phyloP scores from a whole-genome alignment of 257 asterid species.

The Leptodermis oblonga region DNA sequence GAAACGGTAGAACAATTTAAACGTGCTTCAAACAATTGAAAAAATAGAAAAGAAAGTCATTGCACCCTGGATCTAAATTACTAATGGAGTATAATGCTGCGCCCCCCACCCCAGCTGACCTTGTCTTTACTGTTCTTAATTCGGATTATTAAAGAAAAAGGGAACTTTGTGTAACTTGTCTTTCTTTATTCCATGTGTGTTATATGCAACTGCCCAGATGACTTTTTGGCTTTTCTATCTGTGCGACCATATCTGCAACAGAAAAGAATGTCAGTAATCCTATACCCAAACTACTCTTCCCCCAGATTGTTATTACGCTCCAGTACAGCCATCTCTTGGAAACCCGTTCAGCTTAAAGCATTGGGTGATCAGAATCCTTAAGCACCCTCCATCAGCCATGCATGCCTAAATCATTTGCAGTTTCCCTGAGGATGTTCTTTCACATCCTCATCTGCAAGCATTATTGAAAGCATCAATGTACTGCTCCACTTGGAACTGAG shows the following conservation, averaged over 20 bases:
- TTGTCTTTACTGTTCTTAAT: neutral
- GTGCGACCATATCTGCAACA: neutral
- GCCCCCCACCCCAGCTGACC: too few species aligned
- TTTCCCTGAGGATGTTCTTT: neutral
- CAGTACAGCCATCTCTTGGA: neutral
- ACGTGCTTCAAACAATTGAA: neutral
- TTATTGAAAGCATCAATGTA: neutral
- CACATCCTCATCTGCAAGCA: neutral
- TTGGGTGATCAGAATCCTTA: neutral
- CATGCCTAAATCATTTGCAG: neutral
- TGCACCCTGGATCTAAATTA: neutral
- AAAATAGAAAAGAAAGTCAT: neutral
- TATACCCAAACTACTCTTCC: neutral
- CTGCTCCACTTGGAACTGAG: neutral
- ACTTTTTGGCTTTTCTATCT: neutral
- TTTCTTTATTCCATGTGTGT: neutral
- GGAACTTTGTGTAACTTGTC: neutral
- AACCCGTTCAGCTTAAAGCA: neutral
- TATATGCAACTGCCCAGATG: neutral
- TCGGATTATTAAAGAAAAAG: neutral
- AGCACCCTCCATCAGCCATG: conserved; percentile 8
- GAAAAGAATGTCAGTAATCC: neutral
- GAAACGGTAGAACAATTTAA: neutral
- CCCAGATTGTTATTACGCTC: neutral
- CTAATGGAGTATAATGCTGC: neutral